A percentile compares a stretch with the other conserved stretches of the same genome.
Evolutionary conservation across 2,329 filamentous ascomycete genomes (phyloP).

Genomic region (Lachnellula occidentalis): DNA sequence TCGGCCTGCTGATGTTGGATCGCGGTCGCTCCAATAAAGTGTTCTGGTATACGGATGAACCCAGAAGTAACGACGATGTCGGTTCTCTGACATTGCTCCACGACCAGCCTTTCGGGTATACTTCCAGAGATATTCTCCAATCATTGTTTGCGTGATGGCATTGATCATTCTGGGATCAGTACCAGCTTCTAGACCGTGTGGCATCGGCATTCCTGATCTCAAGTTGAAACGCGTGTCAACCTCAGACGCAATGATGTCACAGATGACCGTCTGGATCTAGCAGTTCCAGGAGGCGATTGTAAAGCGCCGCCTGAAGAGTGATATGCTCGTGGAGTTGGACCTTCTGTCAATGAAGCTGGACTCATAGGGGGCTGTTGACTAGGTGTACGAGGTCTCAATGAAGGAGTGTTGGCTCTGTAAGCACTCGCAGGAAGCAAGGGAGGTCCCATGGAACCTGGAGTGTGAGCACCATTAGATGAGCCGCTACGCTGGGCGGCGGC

Average conservation of each 20-base stretch:
- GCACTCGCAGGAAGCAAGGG: slow-evolving; percentile 79
- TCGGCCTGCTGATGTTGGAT: slow-evolving; percentile 75
- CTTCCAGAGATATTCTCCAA: slow-evolving; percentile 98
- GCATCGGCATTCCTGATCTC: slow-evolving; percentile 48
- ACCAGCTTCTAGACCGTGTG: slow-evolving; percentile 58
- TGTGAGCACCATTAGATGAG: slow-evolving; percentile 36
- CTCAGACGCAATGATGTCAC: slow-evolving; percentile 91
- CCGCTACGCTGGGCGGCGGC: slow-evolving; percentile 60
- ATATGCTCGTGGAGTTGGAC: slow-evolving; percentile 51
- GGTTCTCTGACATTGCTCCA: slow-evolving; percentile 78
- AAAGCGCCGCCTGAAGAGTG: slow-evolving; percentile 43
- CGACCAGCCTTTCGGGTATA: slow-evolving; percentile 95
- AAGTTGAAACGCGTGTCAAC: slow-evolving; percentile 88
- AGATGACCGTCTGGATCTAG: slow-evolving; percentile 66
- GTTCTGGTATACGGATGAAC: slow-evolving; percentile 96
- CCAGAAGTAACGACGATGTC: slow-evolving; percentile 97
- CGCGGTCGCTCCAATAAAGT: slow-evolving; percentile 91
- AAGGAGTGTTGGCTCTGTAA: slow-evolving; percentile 34
- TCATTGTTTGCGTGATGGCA: slow-evolving; percentile 99
- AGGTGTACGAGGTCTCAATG: slow-evolving; percentile 56
- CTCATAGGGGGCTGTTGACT: slow-evolving; percentile 41
- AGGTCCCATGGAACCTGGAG: slow-evolving; percentile 65
- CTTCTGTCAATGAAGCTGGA: slow-evolving; percentile 43
- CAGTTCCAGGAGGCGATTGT: slow-evolving; percentile 41
- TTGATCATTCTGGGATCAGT: slow-evolving; percentile 98